These are phyloP conservation scores for Penicillium aurantiogriseum DNA, from an alignment of 2,329 filamentous ascomycete species.

Conservation along the genomic window DNA sequence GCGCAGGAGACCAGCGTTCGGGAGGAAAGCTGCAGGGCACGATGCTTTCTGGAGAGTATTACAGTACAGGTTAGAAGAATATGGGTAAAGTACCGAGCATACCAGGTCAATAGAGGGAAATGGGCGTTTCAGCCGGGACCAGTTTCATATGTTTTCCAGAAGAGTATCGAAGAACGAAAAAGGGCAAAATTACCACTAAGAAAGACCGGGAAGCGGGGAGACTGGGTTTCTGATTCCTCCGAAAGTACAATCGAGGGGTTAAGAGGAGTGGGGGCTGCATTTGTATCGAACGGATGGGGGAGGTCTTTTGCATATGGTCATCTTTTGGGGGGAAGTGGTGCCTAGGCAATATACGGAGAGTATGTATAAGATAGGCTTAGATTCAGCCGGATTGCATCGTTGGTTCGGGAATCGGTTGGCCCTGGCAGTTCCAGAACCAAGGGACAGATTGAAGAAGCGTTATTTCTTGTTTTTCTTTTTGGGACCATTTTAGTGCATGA, in stretches of 20 bases:
- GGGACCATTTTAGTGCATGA: background rate
- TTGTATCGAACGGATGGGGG: constrained; percentile 4
- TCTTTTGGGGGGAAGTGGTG: background rate
- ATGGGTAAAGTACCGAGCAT: constrained; percentile 11
- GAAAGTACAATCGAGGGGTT: constrained; percentile 14
- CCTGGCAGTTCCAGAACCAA: constrained; percentile 26
- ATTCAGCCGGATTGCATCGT: constrained; percentile 1
- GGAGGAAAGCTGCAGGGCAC: constrained; percentile 36
- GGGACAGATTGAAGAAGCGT: constrained; percentile 19
- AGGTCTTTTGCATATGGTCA: background rate
- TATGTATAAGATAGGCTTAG: constrained; percentile 4
- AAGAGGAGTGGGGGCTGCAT: constrained; percentile 7
- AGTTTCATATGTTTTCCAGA: constrained; percentile 28
- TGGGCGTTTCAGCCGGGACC: constrained; percentile 5
- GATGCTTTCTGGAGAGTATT: constrained; percentile 20
- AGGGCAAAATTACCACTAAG: constrained; percentile 20
- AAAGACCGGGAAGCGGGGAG: constrained; percentile 12
- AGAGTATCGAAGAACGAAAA: constrained; percentile 14
- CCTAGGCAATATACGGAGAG: background rate
- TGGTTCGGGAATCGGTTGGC: constrained; percentile 19
- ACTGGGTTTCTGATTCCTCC: constrained; percentile 11
- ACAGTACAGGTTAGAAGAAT: constrained; percentile 15
- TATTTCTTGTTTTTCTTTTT: constrained; percentile 13
- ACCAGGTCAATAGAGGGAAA: background rate
- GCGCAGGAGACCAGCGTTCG: constrained; percentile 23